These are phyloP conservation scores for Penicillium roqueforti DNA, from an alignment of 495 filamentous ascomycete species.

Conservation along the genomic window DNA sequence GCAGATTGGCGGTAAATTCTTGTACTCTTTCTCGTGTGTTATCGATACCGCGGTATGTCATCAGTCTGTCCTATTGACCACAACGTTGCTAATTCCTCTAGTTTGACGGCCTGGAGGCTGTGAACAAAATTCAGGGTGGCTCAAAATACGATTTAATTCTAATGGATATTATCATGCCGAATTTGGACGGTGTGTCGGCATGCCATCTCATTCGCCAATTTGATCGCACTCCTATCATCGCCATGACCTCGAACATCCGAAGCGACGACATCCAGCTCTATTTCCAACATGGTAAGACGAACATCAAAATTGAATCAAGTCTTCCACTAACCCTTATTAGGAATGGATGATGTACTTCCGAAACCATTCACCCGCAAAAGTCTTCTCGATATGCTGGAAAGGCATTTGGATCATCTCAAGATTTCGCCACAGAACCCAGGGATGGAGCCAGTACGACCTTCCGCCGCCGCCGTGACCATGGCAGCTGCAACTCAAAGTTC, in stretches of 20 bases:
- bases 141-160: conserved; percentile 88
- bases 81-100: conserved; percentile 30
- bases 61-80: conserved; percentile 6
- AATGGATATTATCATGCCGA: conserved; percentile 99
- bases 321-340: conserved; percentile 41
- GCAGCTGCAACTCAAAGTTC: conserved; percentile 43
- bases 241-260: conserved; percentile 98
- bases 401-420: conserved; percentile 78
- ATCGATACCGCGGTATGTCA: conserved; percentile 87
- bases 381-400: conserved; percentile 84
- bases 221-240: conserved; percentile 84
- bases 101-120: conserved; percentile 88
- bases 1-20: conserved; percentile 89
- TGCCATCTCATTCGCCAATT: conserved; percentile 92
- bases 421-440: conserved; percentile 43
- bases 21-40: conserved; percentile 79
- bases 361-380: conserved; percentile 98
- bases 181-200: conserved; percentile 90
- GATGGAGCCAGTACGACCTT: conserved; percentile 50
- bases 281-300: conserved; percentile 84
- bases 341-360: conserved; percentile 98
- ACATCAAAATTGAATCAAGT: conserved; percentile 15
- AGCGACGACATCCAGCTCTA: conserved; percentile 97
- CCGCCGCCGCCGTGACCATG: conserved; percentile 47
- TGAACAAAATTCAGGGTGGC: conserved; percentile 81